Conservation (phyloP, 139 green algal genomes). For the Picochlorum sp. region DNA sequence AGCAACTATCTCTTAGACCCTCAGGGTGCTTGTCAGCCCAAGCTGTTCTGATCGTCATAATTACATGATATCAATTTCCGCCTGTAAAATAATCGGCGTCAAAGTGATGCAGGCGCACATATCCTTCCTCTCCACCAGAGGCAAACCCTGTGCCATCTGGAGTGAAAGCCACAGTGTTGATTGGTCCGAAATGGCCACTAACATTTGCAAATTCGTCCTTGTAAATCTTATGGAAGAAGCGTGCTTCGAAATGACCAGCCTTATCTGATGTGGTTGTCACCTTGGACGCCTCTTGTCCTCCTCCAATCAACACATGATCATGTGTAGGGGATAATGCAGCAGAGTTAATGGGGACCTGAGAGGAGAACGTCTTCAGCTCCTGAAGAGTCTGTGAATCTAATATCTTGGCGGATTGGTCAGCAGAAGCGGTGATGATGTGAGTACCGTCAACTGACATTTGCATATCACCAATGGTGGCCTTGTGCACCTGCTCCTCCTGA, state of each 20-base stretch:
- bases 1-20: too few species aligned
- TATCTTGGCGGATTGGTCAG: constrained; percentile 86
- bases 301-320: constrained; percentile 89
- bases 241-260: constrained; percentile 88
- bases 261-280: constrained; percentile 85
- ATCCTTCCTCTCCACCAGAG: constrained; percentile 91
- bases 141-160: constrained; percentile 70
- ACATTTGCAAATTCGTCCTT: constrained; percentile 93
- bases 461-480: constrained; percentile 76
- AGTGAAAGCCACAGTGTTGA: constrained; percentile 90
- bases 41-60: too few species aligned
- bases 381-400: constrained; percentile 75
- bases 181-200: constrained; percentile 95
- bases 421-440: constrained; percentile 89
- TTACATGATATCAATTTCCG: neutral
- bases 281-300: constrained; percentile 68
- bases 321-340: constrained; percentile 84
- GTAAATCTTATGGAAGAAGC: constrained; percentile 98
- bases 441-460: constrained; percentile 63
- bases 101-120: constrained; percentile 95
- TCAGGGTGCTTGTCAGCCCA: too few species aligned
- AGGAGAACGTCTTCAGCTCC: constrained; percentile 88
- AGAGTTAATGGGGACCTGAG: constrained; percentile 77
- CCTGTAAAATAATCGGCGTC: constrained; percentile 44
- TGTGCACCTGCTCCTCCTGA: constrained; percentile 61